Base-by-base conservation (phyloP, 1,139 yeast species). In the Yamadazyma jaroonii region DNA sequence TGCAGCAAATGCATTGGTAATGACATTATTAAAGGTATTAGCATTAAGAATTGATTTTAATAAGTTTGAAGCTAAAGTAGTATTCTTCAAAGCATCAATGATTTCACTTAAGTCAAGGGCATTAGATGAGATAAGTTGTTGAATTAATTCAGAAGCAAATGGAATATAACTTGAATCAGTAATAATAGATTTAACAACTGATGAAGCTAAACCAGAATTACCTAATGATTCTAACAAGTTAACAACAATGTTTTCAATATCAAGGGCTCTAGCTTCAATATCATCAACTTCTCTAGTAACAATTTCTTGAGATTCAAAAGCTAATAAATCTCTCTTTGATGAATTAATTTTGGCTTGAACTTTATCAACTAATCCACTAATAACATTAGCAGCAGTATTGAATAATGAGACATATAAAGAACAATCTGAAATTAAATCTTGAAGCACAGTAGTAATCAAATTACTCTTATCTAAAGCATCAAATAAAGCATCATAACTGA, bases 351-450 rank as follows among this genome's bases (percentile, higher is more conserved):
- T 38, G 2, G 36, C 41, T 48, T 58, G 62, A 37, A 67, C 70
- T 34, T 55, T 45, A 35, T 44, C 46, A 30, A 60, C 59, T 47
- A 68, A 61, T 43, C 56, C 52, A 33, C 50, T 32, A 35, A 69
- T 60, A 21, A 57, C 42, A 12, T 44, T 41, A 46, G 54, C 58
- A 28, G 70, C 74, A 43, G 59, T 45, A 45, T 59, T 57, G 52
- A 67, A 62, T 37, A 69, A 56, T 12, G 58, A 50, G 25, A 57
- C 71, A 46, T 69, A 70, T 36, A 69, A 62, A 12, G 56, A 42
- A 59, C 76, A 70, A 50, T 69, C 72, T 37, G 64, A 50, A 45
- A 70, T 65, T 41, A 69, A 62, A 35, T 67, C 67, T 42, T 64
- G 59, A 30, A 67, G 48, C 22, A 67, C 70, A 15, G 57, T 56